Base-by-base conservation (phyloP, 2,329 filamentous ascomycete species). In the Dichotomopilus funicola region DNA sequence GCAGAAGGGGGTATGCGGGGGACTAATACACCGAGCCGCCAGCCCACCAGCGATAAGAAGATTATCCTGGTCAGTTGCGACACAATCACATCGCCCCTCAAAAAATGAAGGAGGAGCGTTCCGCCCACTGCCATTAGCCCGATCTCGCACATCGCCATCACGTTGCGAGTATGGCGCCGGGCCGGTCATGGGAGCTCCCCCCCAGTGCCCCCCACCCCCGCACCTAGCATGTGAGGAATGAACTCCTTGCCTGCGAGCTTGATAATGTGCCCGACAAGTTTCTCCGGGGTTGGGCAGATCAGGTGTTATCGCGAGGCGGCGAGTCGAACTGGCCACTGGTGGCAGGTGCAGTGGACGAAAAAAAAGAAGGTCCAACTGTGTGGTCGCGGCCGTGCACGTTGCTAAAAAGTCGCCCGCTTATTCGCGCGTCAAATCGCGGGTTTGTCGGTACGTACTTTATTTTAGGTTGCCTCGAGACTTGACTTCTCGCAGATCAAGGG, bases 401-500 rank as follows among this genome's bases (percentile, higher is more conserved):
- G 51, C 13, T 3, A 31, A 1, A 53, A 53, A 6, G 51, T 37
- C 44, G 51, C 51, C 10, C 8, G 31, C 44, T 31, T 48, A 53
- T 53, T 53, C 44, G 51, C 51, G 51, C 37, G 44, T 53, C 43
- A 10, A 7, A 36, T 42, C 51, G 51, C 45, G 38, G 45, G 38
- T 19, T 37, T 6, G 35, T 27, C 19, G 19, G 19, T 27, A 27
- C 33, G 33, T 13, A 9, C 27, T 35, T 33, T 33, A 47, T 35
- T 44, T 27, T 27, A 45, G 43, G 43, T 33, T 45, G 13, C 43
- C 13, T 45, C 27, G 13, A 27, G 19, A 27, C 43, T 27, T 9
- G 34, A 27, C 47, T 41, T 34, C 19, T 49, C 34, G 35, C 35
- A 38, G 35, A 31, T 38, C 13, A 48, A 48, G 46, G 46, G 34